These are phyloP conservation scores for Sesbania bispinosa DNA, from an alignment of 306 rosid species.

Conservation along the genomic window DNA sequence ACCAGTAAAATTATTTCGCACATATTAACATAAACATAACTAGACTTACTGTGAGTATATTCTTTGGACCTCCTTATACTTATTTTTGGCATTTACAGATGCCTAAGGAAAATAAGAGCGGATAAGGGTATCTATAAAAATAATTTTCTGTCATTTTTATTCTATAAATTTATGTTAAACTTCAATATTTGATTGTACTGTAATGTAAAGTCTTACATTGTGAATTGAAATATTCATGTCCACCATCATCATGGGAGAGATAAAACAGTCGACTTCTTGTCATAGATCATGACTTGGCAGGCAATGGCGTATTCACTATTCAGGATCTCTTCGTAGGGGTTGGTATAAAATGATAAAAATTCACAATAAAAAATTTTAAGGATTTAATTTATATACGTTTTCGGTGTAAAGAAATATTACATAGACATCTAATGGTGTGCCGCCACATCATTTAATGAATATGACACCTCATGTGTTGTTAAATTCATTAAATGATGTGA, in stretches of 20 bases:
- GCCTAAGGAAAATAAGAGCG: neutral
- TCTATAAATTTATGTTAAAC: neutral
- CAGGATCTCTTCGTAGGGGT: no score
- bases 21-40: neutral
- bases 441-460: no score
- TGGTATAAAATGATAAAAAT: no score
- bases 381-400: no score
- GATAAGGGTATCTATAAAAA: neutral
- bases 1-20: neutral
- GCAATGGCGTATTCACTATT: no score
- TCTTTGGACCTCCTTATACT: neutral
- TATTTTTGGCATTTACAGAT: neutral
- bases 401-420: no score
- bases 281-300: neutral
- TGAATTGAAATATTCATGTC: neutral
- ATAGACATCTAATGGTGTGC: no score
- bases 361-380: no score
- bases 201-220: neutral
- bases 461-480: no score
- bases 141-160: neutral
- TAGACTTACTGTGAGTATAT: neutral
- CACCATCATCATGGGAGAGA: neutral
- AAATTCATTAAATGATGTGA: no score
- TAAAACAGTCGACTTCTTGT: neutral
- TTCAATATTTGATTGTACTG: neutral